Evolutionary conservation across 805 yeast species (phyloP).

Genomic region (Komagataella populi): DNA sequence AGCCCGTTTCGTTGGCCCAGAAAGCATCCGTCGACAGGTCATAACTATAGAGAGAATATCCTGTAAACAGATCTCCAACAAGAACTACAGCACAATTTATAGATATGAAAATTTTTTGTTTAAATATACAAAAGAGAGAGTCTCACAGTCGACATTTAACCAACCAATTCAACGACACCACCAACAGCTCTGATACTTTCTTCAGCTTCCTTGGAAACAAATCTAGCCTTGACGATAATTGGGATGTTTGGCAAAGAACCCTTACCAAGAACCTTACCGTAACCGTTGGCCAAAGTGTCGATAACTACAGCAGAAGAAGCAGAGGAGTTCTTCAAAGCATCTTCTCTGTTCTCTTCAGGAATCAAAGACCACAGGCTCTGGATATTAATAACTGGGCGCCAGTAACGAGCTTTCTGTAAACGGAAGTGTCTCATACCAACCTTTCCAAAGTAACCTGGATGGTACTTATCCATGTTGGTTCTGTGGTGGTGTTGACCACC

Average conservation of each 20-base stretch:
- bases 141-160: constrained; percentile 36
- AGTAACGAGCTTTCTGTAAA: constrained; percentile 86
- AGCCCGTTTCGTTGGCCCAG: neutral
- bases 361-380: constrained; percentile 98
- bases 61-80: neutral
- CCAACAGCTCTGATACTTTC: constrained; percentile 99
- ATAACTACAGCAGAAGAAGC: constrained; percentile 95
- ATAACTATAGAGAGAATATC: neutral
- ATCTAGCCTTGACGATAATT: constrained; percentile 98
- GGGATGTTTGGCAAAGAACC: constrained; percentile 98
- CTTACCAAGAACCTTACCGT: constrained; percentile 99
- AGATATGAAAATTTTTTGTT: neutral
- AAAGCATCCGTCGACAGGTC: neutral
- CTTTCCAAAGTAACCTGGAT: constrained; percentile 99
- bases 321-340: constrained; percentile 74
- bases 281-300: constrained; percentile 98
- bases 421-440: constrained; percentile 99
- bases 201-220: constrained; percentile 98
- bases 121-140: neutral
- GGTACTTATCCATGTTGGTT: constrained; percentile 99
- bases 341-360: constrained; percentile 88
- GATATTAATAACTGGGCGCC: constrained; percentile 97
- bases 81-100: neutral
- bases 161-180: constrained; percentile 99
- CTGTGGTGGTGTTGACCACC: constrained; percentile 99